These are phyloP conservation scores for Alternaria sp. DNA, from an alignment of 2,329 filamentous ascomycete species.

Conservation along the genomic window DNA sequence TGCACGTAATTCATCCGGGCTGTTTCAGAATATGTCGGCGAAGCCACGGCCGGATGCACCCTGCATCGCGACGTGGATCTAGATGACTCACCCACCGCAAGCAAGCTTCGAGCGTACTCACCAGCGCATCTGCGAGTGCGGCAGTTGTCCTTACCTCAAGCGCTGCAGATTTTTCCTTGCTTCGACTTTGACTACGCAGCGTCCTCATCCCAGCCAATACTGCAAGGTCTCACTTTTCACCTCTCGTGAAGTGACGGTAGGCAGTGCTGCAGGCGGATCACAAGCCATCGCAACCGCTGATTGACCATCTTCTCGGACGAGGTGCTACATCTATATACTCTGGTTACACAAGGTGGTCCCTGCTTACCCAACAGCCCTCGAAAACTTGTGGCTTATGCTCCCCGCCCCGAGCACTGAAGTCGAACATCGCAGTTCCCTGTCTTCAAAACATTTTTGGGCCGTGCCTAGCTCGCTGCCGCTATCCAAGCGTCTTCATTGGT, in stretches of 20 bases:
- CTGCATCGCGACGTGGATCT: conserved; percentile 43
- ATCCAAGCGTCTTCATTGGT: conserved; percentile 4
- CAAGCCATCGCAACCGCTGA: conserved; percentile 25
- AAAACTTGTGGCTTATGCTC: conserved; percentile 19
- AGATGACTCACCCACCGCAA: conserved; percentile 44
- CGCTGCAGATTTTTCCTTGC: conserved; percentile 10
- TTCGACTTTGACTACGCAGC: not conserved
- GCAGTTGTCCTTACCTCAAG: conserved; percentile 21
- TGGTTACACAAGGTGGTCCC: conserved; percentile 17
- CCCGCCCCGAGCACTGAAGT: conserved; percentile 19
- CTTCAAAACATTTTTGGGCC: conserved; percentile 15
- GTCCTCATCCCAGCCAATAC: conserved; percentile 20
- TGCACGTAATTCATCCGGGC: conserved; percentile 29
- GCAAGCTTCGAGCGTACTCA: conserved; percentile 11
- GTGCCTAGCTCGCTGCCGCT: not conserved
- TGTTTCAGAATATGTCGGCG: conserved; percentile 44
- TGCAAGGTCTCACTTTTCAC: conserved; percentile 17
- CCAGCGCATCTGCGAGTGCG: conserved; percentile 14
- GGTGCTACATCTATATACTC: conserved; percentile 5
- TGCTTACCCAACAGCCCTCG: conserved; percentile 38
- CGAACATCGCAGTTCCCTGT: conserved; percentile 4
- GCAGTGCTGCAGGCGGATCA: conserved; percentile 24
- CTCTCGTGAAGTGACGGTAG: conserved; percentile 16
- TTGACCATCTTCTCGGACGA: conserved; percentile 12
- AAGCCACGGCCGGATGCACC: conserved; percentile 24